A percentile compares a stretch with the other conserved stretches of the same genome.
These are phyloP conservation scores for Geotrichum candidum DNA, from an alignment of 1,139 yeast genomes.

Conservation along the genomic window DNA sequence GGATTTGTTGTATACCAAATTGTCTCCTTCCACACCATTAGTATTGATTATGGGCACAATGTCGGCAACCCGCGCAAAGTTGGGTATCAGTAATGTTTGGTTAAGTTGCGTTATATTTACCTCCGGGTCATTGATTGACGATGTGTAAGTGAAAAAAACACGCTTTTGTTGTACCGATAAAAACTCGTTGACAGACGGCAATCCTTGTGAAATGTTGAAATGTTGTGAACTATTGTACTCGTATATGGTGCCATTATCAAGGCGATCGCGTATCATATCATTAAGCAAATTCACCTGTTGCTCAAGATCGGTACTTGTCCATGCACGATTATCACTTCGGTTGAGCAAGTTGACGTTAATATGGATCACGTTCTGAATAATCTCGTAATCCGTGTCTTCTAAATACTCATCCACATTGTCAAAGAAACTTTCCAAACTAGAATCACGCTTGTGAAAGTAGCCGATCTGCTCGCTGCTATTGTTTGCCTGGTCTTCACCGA, in stretches of 20 bases:
- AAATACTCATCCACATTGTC: not conserved
- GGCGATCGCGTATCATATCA: not conserved
- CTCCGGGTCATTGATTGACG: not conserved
- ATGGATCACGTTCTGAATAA: constrained; percentile 50
- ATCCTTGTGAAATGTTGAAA: not conserved
- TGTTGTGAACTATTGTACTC: not conserved
- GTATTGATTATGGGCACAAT: not conserved
- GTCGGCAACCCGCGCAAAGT: not conserved
- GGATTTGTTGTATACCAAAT: constrained; percentile 1
- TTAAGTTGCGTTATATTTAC: not conserved
- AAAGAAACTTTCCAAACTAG: not conserved
- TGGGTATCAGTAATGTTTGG: not conserved
- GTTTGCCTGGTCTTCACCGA: constrained; percentile 39
- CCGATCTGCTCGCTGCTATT: constrained; percentile 32
- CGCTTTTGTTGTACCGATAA: not conserved
- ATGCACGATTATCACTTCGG: constrained; percentile 13
- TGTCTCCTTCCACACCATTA: not conserved
- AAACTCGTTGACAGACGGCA: not conserved
- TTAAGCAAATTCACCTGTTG: not conserved
- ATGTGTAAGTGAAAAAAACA: not conserved
- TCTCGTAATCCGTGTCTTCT: constrained; percentile 49
- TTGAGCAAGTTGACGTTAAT: constrained; percentile 39
- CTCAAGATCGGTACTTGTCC: not conserved
- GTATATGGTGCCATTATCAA: not conserved
- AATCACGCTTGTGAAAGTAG: not conserved